Percentiles rank a stretch among this genome's conserved stretches.
Evolutionary conservation across 495 filamentous ascomycete genomes (phyloP).

Genomic region (Astrothelium macrocarpum): DNA sequence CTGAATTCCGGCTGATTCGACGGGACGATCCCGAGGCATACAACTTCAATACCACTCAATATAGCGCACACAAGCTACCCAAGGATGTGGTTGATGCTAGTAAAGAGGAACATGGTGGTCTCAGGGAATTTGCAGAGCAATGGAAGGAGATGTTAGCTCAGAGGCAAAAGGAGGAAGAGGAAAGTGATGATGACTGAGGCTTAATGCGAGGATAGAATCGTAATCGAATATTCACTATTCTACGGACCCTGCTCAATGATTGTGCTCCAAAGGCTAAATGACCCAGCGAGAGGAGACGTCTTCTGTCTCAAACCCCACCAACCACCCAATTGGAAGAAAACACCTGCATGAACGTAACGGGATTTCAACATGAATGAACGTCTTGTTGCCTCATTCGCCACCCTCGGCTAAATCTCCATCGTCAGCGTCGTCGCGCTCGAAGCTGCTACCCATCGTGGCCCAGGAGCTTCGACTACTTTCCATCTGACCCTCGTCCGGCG

Average conservation of each 20-base stretch:
- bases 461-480: background rate
- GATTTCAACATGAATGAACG: too few species aligned
- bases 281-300: too few species aligned
- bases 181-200: constrained; percentile 19
- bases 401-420: too few species aligned
- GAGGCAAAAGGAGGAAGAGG: constrained; percentile 42
- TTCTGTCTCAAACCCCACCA: too few species aligned
- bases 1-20: constrained; percentile 74
- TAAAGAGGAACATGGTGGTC: constrained; percentile 43
- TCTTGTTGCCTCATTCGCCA: too few species aligned
- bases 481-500: too few species aligned
- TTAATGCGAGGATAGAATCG: background rate
- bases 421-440: background rate
- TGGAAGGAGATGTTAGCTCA: constrained; percentile 73
- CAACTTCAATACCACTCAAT: constrained; percentile 72
- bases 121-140: constrained; percentile 76
- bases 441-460: background rate
- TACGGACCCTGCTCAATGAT: too few species aligned
- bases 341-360: too few species aligned
- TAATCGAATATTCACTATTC: too few species aligned
- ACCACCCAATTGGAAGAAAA: too few species aligned
- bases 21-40: constrained; percentile 81
- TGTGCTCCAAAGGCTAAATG: too few species aligned
- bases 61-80: constrained; percentile 91
- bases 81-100: constrained; percentile 91